These are phyloP conservation scores for Basidiobolus meristosporus DNA, from an alignment of 371 early-diverging fungal genomes.

Conservation along the genomic window DNA sequence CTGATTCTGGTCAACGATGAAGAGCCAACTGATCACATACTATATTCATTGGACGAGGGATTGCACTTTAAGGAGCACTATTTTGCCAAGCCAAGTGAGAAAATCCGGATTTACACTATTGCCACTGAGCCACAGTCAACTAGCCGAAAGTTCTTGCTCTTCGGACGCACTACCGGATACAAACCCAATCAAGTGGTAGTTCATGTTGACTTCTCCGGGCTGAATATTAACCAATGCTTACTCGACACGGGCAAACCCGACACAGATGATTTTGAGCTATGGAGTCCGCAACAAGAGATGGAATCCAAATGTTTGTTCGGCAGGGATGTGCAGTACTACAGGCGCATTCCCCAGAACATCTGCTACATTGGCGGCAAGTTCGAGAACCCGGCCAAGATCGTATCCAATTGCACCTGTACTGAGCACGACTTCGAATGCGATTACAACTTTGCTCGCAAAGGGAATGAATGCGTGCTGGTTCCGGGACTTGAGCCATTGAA, in stretches of 20 bases:
- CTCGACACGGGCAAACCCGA: conserved; percentile 44
- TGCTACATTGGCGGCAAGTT: conserved; percentile 67
- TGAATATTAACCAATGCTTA: too few relatives aligned
- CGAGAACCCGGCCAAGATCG: conserved; percentile 26
- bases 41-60: conserved; percentile 44
- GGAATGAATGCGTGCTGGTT: too few relatives aligned
- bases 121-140: conserved; percentile 54
- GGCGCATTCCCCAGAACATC: conserved; percentile 46
- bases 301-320: too few relatives aligned
- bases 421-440: conserved; percentile 77
- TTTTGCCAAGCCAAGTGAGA: conserved; percentile 21
- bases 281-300: too few relatives aligned
- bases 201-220: conserved; percentile 58
- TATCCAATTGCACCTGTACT: conserved; percentile 54
- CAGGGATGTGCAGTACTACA: too few relatives aligned
- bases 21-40: conserved; percentile 48
- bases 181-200: conserved; percentile 23
- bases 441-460: too few relatives aligned
- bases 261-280: conserved; percentile 17
- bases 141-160: conserved; percentile 44
- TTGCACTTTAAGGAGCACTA: conserved; percentile 27
- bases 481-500: too few relatives aligned
- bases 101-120: conserved; percentile 32
- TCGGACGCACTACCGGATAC: conserved; percentile 21
- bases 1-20: conserved; percentile 52